A percentile compares a stretch with the other conserved stretches of the same genome.
Conservation (phyloP, 2,329 filamentous ascomycete genomes). For the Knufia fluminis region DNA sequence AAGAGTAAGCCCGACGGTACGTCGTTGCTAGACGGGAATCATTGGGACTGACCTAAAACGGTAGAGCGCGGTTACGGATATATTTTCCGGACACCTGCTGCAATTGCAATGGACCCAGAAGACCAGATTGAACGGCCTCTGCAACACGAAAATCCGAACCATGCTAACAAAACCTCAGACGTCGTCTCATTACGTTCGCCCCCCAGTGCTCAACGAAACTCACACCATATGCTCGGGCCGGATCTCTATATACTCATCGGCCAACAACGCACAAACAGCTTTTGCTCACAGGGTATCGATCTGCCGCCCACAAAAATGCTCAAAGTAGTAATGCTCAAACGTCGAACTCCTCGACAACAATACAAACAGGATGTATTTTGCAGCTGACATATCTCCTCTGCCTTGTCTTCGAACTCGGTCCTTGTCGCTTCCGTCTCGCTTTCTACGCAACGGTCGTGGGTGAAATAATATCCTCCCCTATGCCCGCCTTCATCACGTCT, state of each 20-base stretch:
- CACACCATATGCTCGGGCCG: no score
- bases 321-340: background rate
- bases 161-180: no score
- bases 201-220: no score
- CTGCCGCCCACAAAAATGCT: background rate
- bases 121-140: no score
- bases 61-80: no score
- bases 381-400: background rate
- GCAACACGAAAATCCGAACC: no score
- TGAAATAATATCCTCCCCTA: background rate
- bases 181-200: no score
- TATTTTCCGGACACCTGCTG: no score
- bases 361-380: background rate
- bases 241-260: background rate
- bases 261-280: background rate
- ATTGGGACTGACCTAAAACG: no score
- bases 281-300: background rate
- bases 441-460: constrained; percentile 3
- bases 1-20: no score
- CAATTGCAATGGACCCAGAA: no score
- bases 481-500: background rate
- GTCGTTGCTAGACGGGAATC: no score
- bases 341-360: constrained; percentile 3
- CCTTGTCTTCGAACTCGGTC: background rate
- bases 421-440: background rate